Percentiles rank a stretch among this genome's conserved stretches.
These are phyloP conservation scores for Penicillium riverlandense DNA, from an alignment of 495 filamentous ascomycete species.

Conservation along the genomic window DNA sequence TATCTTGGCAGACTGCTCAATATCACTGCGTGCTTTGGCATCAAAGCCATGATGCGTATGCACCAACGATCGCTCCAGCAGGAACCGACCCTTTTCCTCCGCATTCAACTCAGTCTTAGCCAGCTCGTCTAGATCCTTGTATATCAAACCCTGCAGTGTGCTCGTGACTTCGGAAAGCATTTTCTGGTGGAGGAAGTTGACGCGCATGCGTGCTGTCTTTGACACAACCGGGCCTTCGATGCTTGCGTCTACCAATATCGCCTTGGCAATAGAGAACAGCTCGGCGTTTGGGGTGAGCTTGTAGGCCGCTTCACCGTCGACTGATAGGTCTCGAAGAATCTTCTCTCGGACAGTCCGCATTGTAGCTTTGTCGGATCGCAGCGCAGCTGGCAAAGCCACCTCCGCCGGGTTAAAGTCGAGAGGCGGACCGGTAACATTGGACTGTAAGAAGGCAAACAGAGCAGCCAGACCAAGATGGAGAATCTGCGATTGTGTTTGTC, in stretches of 20 bases:
- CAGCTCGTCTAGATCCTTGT: conserved; percentile 40
- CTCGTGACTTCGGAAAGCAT: conserved; percentile 73
- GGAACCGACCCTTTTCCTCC: conserved; percentile 51
- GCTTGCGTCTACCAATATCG: conserved; percentile 27
- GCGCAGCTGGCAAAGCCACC: conserved; percentile 44
- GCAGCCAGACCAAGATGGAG: conserved; percentile 61
- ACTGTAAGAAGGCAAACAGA: conserved; percentile 79
- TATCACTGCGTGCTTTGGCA: conserved; percentile 60
- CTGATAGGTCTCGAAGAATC: conserved; percentile 57
- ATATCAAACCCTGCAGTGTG: conserved; percentile 51
- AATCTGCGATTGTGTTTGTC: conserved; percentile 34
- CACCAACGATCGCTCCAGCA: conserved; percentile 76
- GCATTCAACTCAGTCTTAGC: conserved; percentile 31
- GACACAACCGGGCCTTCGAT: conserved; percentile 31
- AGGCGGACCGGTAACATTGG: conserved; percentile 84
- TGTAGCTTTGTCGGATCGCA: conserved; percentile 19
- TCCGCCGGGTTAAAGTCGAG: conserved; percentile 48
- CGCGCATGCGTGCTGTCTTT: conserved; percentile 48
- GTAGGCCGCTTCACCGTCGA: conserved; percentile 85
- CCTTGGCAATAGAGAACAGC: conserved; percentile 69
- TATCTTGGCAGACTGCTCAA: conserved; percentile 54
- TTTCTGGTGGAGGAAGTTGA: conserved; percentile 82
- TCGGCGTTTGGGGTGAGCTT: conserved; percentile 75
- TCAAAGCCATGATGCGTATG: conserved; percentile 84
- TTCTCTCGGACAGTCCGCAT: conserved; percentile 34